These are phyloP conservation scores for Odontarrhena argentea DNA, from an alignment of 345 rosid species.

Conservation along the genomic window DNA sequence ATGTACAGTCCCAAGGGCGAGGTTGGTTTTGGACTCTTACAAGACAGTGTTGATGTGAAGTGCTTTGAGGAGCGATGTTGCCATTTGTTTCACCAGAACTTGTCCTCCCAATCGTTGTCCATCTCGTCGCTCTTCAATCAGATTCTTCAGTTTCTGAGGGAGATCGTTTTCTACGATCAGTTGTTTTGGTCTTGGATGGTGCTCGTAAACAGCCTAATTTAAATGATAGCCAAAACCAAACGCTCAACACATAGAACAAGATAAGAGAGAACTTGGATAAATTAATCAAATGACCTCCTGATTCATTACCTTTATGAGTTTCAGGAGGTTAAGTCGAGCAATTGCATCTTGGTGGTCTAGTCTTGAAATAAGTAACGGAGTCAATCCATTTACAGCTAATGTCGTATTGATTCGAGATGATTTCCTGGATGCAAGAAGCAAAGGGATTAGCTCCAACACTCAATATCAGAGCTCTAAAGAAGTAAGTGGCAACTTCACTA, in stretches of 20 bases:
- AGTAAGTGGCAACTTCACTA: background rate
- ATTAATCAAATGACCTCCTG: background rate
- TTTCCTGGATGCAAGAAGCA: conserved; percentile 67
- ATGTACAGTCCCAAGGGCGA: conserved; percentile 6
- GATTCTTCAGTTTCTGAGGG: conserved; percentile 78
- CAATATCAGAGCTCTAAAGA: background rate
- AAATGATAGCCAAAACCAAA: conserved; percentile 26
- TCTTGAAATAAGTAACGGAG: conserved; percentile 80
- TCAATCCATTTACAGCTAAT: conserved; percentile 91
- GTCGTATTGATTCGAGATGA: conserved; percentile 89
- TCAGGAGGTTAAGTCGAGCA: conserved; percentile 90
- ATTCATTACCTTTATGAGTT: conserved; percentile 81
- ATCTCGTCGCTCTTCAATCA: conserved; percentile 92
- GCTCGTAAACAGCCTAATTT: conserved; percentile 92
- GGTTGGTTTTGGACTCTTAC: conserved; percentile 60
- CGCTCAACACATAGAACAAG: conserved; percentile 36
- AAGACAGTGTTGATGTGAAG: conserved; percentile 90
- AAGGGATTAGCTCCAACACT: conserved; percentile 42
- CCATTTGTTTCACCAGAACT: conserved; percentile 96
- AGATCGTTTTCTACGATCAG: conserved; percentile 92
- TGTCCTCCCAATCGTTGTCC: conserved; percentile 97
- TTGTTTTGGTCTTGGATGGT: conserved; percentile 95
- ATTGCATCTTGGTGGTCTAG: conserved; percentile 96
- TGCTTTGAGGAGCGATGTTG: conserved; percentile 91
- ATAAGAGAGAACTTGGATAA: conserved; percentile 34